A percentile compares a stretch with the other conserved stretches of the same genome.
Evolutionary conservation across 2,329 filamentous ascomycete species (phyloP).

Genomic region (Hypoxylon sp.): DNA sequence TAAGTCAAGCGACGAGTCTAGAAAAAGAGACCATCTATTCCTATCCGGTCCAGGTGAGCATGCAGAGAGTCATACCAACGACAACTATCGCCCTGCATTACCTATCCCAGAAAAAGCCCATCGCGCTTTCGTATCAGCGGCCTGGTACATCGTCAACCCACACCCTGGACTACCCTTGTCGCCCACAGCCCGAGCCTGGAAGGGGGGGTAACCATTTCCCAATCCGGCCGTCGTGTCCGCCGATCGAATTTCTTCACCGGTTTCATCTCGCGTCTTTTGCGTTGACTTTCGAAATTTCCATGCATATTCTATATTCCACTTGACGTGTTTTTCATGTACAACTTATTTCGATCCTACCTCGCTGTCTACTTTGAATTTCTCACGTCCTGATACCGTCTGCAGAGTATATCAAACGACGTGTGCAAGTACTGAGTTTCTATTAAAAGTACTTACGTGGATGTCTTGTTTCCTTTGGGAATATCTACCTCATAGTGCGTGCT

Average conservation of each 20-base stretch:
- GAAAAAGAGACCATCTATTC: constrained; percentile 3
- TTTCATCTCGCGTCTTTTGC: not conserved
- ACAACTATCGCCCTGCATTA: constrained; percentile 3
- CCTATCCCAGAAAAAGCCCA: not conserved
- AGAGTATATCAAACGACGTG: not conserved
- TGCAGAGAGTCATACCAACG: constrained; percentile 2
- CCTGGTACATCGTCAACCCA: not conserved
- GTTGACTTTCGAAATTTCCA: not conserved
- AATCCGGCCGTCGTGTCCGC: not conserved
- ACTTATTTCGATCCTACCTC: not conserved
- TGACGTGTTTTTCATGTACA: constrained; percentile 4
- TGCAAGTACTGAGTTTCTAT: not conserved
- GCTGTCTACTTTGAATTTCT: not conserved
- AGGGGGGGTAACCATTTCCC: constrained; percentile 1
- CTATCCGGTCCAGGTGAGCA: constrained; percentile 2
- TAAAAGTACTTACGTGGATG: not conserved
- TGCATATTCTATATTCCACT: constrained; percentile 4
- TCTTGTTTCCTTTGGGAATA: not conserved
- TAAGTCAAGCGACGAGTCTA: constrained; percentile 3
- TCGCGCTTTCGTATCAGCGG: constrained; percentile 2
- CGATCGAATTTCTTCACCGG: not conserved
- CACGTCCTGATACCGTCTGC: not conserved
- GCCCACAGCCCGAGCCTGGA: not conserved
- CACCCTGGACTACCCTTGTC: not conserved
- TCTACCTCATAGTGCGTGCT: not conserved